Conservation (phyloP, 352 stramenopile genomes). For the Aphanomyces cochlioides region DNA sequence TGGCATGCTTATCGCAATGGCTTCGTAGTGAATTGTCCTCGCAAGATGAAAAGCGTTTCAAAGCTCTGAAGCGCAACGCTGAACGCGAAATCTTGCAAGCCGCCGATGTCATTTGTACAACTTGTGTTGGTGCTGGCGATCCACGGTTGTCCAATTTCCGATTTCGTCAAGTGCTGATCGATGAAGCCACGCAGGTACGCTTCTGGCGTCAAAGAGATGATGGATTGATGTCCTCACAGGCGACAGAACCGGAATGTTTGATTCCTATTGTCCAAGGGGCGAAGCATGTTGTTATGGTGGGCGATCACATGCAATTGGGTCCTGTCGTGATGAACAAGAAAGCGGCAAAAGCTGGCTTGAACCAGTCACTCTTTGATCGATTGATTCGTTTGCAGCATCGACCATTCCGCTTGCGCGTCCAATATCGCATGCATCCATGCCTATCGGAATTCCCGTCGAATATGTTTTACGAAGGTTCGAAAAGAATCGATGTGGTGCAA, state of each 20-base stretch:
- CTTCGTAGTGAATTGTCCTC: slow-evolving; percentile 70
- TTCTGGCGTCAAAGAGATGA: no score
- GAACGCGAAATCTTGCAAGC: slow-evolving; percentile 97
- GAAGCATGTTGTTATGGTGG: slow-evolving; percentile 99
- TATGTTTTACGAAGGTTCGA: slow-evolving; percentile 95
- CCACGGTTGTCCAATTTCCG: slow-evolving; percentile 96
- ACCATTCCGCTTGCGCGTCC: slow-evolving; percentile 96
- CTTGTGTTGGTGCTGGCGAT: slow-evolving; percentile 97
- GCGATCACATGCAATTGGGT: slow-evolving; percentile 97
- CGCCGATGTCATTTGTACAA: slow-evolving; percentile 99
- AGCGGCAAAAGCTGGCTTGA: slow-evolving; percentile 95
- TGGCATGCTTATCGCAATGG: neutral
- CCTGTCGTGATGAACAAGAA: slow-evolving; percentile 99
- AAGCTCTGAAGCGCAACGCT: slow-evolving; percentile 86
- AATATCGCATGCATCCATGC: slow-evolving; percentile 99
- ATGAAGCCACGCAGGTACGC: slow-evolving; percentile 96
- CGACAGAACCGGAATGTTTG: slow-evolving; percentile 97
- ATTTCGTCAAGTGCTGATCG: slow-evolving; percentile 99
- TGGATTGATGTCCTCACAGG: slow-evolving; percentile 33
- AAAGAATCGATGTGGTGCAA: neutral
- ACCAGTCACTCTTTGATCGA: slow-evolving; percentile 97
- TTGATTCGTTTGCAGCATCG: slow-evolving; percentile 93
- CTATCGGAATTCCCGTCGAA: slow-evolving; percentile 99
- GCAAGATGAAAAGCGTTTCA: slow-evolving; percentile 96
- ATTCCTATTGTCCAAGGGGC: slow-evolving; percentile 98